These are phyloP conservation scores for Aspergillus coremiiformis DNA, from an alignment of 495 filamentous ascomycete genomes.

Conservation along the genomic window DNA sequence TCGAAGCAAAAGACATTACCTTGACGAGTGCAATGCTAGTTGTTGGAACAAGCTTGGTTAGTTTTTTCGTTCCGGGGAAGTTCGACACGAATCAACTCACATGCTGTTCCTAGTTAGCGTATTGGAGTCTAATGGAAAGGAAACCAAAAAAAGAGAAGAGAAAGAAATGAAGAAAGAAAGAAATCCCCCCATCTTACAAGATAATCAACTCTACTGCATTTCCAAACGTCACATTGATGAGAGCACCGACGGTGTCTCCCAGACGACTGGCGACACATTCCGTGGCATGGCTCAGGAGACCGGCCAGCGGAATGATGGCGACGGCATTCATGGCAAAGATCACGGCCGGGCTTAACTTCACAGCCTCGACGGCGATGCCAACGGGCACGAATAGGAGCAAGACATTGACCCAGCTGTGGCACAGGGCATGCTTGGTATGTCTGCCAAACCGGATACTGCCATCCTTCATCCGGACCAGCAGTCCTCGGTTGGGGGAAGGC, in stretches of 20 bases:
- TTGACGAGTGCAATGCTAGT: constrained; percentile 29
- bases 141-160: not conserved
- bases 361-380: constrained; percentile 60
- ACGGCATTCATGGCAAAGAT: constrained; percentile 77
- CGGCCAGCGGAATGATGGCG: constrained; percentile 76
- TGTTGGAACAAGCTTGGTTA: not conserved
- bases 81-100: constrained; percentile 4
- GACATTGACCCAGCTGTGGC: constrained; percentile 66
- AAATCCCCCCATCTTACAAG: too few species aligned
- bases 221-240: constrained; percentile 83
- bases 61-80: not conserved
- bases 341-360: constrained; percentile 39
- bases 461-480: constrained; percentile 28
- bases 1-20: not conserved
- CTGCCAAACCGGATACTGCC: constrained; percentile 29
- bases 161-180: too few species aligned
- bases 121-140: not conserved
- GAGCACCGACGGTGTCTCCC: constrained; percentile 72
- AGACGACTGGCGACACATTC: constrained; percentile 69
- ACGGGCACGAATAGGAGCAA: constrained; percentile 74
- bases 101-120: constrained; percentile 12
- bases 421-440: constrained; percentile 35
- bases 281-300: constrained; percentile 73
- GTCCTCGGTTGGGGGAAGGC: constrained; percentile 16
- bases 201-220: constrained; percentile 89